Conservation (phyloP, 345 rosid species). For the Bruguiera parviflora region DNA sequence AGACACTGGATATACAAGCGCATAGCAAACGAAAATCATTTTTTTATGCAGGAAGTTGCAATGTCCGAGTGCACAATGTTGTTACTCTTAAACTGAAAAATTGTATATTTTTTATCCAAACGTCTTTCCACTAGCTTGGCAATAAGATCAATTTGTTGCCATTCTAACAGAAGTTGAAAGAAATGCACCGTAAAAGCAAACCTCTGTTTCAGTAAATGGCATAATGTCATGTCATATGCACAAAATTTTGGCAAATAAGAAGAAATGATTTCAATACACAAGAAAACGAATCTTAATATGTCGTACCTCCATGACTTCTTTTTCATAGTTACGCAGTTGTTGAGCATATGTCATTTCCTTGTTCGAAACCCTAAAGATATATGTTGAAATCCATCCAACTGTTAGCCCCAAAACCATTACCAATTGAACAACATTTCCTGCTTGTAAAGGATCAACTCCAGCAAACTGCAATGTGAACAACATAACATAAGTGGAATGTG, state of each 20-base stretch:
- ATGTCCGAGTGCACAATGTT: too few species aligned
- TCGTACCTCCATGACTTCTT: slow-evolving; percentile 86
- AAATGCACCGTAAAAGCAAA: background rate
- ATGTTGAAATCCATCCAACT: slow-evolving; percentile 89
- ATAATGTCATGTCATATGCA: background rate
- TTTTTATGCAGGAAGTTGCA: too few species aligned
- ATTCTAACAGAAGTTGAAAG: background rate
- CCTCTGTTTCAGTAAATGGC: background rate
- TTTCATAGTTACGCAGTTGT: slow-evolving; percentile 88
- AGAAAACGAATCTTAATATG: slow-evolving; percentile 2
- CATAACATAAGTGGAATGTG: background rate
- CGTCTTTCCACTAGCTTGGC: too few species aligned
- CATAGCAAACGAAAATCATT: background rate
- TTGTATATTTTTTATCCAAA: too few species aligned
- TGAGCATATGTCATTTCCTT: slow-evolving; percentile 98
- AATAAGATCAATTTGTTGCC: too few species aligned
- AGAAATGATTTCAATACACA: background rate
- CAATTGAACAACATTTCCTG: slow-evolving; percentile 87
- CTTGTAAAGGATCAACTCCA: slow-evolving; percentile 86
- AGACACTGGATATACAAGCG: background rate
- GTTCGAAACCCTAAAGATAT: slow-evolving; percentile 86
- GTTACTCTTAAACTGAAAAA: too few species aligned
- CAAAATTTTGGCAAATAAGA: background rate
- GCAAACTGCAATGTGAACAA: slow-evolving; percentile 43
- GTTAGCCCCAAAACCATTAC: slow-evolving; percentile 82